Percentiles rank a stretch among this genome's conserved stretches.
These are phyloP conservation scores for Boletus mariae DNA, from an alignment of 1,284 basidiomycete genomes.

Conservation along the genomic window DNA sequence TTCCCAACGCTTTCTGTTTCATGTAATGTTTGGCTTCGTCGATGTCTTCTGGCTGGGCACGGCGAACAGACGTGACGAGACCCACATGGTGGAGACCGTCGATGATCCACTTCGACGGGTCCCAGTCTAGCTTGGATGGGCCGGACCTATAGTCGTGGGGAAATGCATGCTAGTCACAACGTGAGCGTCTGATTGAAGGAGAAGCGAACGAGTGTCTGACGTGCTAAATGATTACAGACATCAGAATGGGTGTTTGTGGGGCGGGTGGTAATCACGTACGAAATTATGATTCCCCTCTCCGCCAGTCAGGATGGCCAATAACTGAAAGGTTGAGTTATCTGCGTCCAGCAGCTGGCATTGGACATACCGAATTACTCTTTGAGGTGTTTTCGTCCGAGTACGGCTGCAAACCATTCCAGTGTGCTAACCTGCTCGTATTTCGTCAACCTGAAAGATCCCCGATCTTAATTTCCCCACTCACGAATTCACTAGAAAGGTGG, in stretches of 20 bases:
- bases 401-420: too few species aligned
- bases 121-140: constrained; percentile 28
- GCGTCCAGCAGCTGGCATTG: too few species aligned
- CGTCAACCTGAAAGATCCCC: too few species aligned
- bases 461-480: too few species aligned
- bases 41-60: constrained; percentile 53
- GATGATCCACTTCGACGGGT: constrained; percentile 68
- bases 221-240: background rate
- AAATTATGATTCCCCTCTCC: background rate
- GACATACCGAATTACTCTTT: too few species aligned
- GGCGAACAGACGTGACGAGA: constrained; percentile 47
- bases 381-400: too few species aligned
- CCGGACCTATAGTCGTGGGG: constrained; percentile 73
- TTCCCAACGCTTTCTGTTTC: background rate
- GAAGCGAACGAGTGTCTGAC: background rate
- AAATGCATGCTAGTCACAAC: constrained; percentile 52
- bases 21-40: background rate
- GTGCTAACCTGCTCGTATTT: too few species aligned
- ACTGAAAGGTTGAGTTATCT: background rate
- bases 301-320: background rate
- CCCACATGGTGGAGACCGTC: constrained; percentile 37
- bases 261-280: background rate
- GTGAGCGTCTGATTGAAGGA: background rate
- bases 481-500: background rate
- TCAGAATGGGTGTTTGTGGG: background rate